Conservation (phyloP, 768 basidiomycete genomes). For the Lepiota brunneoincarnata region DNA sequence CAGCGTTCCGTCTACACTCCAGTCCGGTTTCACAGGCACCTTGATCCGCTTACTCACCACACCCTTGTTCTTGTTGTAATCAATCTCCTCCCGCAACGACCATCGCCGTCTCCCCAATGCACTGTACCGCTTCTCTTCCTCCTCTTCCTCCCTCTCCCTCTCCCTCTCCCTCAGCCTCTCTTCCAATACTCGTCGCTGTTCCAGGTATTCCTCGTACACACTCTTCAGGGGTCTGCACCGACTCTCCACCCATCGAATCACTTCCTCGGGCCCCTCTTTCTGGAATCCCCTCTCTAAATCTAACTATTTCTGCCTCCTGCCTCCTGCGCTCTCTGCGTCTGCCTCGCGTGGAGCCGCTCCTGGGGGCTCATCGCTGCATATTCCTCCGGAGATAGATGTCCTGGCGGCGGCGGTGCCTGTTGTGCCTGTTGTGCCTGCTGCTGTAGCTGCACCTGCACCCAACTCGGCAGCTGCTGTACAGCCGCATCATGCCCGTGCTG, state of each 20-base stretch:
- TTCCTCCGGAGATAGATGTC: constrained; percentile 5
- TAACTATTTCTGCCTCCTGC: constrained; percentile 8
- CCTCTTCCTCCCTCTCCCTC: constrained; percentile 7
- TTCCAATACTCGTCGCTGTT: constrained; percentile 9
- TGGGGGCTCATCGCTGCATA: constrained; percentile 7
- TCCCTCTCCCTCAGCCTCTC: constrained; percentile 7
- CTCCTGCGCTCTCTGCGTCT: constrained; percentile 10
- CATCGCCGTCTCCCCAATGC: constrained; percentile 10
- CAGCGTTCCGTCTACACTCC: constrained; percentile 5
- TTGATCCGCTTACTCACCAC: constrained; percentile 7
- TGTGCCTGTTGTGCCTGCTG: constrained; percentile 9
- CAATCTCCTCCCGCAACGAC: constrained; percentile 11
- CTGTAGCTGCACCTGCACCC: constrained; percentile 11
- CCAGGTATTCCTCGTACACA: constrained; percentile 11
- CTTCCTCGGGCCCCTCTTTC: constrained; percentile 10
- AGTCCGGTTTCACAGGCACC: constrained; percentile 3
- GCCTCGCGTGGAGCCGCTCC: background rate
- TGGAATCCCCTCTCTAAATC: constrained; percentile 9
- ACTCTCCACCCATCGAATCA: constrained; percentile 12
- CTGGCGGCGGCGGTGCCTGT: background rate
- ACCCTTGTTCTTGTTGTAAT: constrained; percentile 1
- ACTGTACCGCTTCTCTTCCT: constrained; percentile 10
- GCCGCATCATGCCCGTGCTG: constrained; percentile 10
- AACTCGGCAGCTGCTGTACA: constrained; percentile 11
- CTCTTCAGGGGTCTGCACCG: constrained; percentile 11